Base-by-base conservation (phyloP, 352 stramenopile genomes). In the Pilasporangium apinafurcum region DNA sequence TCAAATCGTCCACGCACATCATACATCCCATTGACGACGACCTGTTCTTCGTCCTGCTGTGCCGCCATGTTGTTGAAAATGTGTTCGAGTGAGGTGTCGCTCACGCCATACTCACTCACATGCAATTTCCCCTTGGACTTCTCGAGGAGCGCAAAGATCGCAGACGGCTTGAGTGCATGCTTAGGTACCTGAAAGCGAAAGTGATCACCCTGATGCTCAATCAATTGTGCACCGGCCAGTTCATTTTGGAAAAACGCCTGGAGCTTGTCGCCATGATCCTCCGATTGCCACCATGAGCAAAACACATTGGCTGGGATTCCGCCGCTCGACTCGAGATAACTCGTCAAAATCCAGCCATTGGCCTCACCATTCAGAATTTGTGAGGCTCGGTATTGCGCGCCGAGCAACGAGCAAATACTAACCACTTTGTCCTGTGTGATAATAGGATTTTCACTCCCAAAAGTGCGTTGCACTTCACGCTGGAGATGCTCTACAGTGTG, bases 11-110 rank as follows among this genome's bases (percentile, higher is more conserved):
- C 31, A 9, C 20, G 18, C 8, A 22, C 44, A 17, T 51, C 41
- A 49, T 78, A 76, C 42, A 44, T 54, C 13, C 55, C 59, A 36
- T 73, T 75, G n/a, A 51, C 62, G 20, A 65, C 53, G 33, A 77
- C 30, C 3, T 51, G 59, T 41, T 82, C 71, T 40, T 81, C 66
- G 27, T 69, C 65, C 59, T 95, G 81, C 37, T 92, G 59, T 8
- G 61, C 63, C 2, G 87, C 90, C 71, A 97, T 95, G 52, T 68
- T 67, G 58, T 96, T 96, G 74, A 97, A 97, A 48, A 97, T 93
- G 51, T 94, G 74, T 57, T 97, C 90, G 17, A 97, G 65, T 20
- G 86, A 94, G 22, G 83, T 90, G 45, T 96, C 84, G 35, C 76
- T 91, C 39, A 97, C 69, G 28, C 72, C 83, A 54, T 97, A 97